Conservation (phyloP, 176 grass and related monocot genomes). For the Oryza meyeriana region DNA sequence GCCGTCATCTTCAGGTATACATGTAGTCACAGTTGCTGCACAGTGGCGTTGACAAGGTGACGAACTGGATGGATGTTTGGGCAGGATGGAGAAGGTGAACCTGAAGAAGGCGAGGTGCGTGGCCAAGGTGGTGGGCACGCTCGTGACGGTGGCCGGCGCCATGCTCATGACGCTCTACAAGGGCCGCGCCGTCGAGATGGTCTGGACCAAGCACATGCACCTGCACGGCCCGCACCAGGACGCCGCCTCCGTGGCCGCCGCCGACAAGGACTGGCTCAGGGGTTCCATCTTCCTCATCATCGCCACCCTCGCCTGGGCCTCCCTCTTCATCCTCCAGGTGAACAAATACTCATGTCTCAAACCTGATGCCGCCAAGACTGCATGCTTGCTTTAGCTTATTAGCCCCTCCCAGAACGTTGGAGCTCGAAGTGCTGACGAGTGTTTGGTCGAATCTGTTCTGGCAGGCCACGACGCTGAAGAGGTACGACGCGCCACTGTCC, state of each 20-base stretch:
- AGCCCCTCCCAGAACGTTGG: not conserved
- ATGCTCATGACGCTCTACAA: slow-evolving; percentile 99
- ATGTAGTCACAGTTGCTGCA: too few relatives aligned
- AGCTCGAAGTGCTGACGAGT: not conserved
- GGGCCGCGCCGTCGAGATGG: slow-evolving; percentile 74
- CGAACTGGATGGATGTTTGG: not conserved
- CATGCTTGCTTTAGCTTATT: not conserved
- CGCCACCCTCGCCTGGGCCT: slow-evolving; percentile 93
- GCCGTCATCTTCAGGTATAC: slow-evolving; percentile 80
- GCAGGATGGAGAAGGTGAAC: slow-evolving; percentile 92
- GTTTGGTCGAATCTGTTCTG: not conserved
- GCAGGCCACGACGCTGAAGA: slow-evolving; percentile 77
- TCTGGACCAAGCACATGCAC: slow-evolving; percentile 67
- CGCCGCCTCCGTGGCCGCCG: not conserved
- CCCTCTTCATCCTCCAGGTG: slow-evolving; percentile 97
- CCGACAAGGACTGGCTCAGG: slow-evolving; percentile 88
- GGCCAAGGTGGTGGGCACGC: slow-evolving; percentile 86
- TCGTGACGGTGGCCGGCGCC: slow-evolving; percentile 89
- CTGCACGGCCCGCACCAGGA: slow-evolving; percentile 25
- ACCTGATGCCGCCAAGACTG: not conserved
- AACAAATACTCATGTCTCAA: not conserved
- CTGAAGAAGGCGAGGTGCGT: slow-evolving; percentile 83
- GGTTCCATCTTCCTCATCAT: slow-evolving; percentile 95
- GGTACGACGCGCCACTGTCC: slow-evolving; percentile 81
- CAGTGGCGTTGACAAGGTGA: not conserved